phyloP scores from a whole-genome alignment of 179 eudicot species.

The Sideroxylon spinosum region DNA sequence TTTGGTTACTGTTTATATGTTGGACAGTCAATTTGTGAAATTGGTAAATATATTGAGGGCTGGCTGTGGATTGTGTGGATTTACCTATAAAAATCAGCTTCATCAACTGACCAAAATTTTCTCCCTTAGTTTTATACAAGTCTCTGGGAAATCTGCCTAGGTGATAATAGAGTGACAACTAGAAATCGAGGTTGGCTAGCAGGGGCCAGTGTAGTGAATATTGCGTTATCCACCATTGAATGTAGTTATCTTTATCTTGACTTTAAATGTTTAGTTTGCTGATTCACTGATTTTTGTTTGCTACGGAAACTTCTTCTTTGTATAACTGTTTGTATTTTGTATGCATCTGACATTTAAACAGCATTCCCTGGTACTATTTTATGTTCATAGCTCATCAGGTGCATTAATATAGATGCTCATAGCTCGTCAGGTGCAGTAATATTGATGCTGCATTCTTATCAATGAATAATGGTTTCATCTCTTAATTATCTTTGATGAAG shows the following conservation, averaged over 20 bases:
- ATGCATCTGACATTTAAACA: too few relatives aligned
- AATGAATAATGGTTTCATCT: slow-evolving; percentile 15
- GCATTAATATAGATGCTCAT: too few relatives aligned
- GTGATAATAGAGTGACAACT: too few relatives aligned
- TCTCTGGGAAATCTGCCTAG: background rate
- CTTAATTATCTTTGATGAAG: slow-evolving; percentile 32
- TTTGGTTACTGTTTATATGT: too few relatives aligned
- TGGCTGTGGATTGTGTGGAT: background rate
- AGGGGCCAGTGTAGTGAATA: background rate
- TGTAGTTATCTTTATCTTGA: background rate
- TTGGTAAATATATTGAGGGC: too few relatives aligned
- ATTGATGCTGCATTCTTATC: slow-evolving; percentile 1
- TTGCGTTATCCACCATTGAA: background rate
- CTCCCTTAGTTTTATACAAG: background rate
- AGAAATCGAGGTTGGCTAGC: background rate
- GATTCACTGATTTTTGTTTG: background rate
- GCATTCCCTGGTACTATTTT: too few relatives aligned
- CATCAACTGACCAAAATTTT: background rate
- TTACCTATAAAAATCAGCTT: background rate
- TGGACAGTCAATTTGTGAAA: too few relatives aligned
- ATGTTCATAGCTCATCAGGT: too few relatives aligned
- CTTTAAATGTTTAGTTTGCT: background rate
- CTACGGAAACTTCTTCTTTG: background rate
- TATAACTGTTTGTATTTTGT: too few relatives aligned
- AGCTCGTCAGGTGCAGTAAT: too few relatives aligned